Conservation (phyloP, 345 rosid species). For the Eucalyptus victrix region DNA sequence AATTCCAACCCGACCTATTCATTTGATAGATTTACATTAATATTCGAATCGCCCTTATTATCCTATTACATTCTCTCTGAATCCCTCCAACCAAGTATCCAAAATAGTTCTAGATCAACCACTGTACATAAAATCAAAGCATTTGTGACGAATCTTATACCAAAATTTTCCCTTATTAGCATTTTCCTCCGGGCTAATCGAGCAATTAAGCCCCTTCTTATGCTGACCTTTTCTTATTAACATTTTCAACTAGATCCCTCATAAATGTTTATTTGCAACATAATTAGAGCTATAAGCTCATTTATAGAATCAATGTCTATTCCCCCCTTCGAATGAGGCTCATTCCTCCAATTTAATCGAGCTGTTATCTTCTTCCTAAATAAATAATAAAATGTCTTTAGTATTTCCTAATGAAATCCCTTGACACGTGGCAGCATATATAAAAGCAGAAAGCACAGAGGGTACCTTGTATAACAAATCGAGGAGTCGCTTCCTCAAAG, state of each 20-base stretch:
- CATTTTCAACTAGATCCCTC: not conserved
- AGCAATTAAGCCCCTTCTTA: not conserved
- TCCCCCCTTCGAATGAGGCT: not conserved
- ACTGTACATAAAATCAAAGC: not conserved
- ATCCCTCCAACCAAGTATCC: not conserved
- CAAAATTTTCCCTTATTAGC: not conserved
- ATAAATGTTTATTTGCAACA: not conserved
- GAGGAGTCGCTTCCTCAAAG: not conserved
- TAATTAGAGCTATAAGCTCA: not conserved
- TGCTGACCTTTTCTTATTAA: not conserved
- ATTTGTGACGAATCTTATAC: fast-evolving
- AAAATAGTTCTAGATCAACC: not conserved
- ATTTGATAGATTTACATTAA: fast-evolving
- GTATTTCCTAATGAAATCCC: not conserved
- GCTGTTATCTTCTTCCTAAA: not conserved
- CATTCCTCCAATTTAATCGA: not conserved
- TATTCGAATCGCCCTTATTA: not conserved
- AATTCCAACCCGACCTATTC: fast-evolving
- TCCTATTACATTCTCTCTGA: fast-evolving
- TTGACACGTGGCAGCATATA: not conserved
- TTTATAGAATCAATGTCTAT: not conserved
- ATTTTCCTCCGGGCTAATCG: not conserved
- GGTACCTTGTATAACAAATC: not conserved
- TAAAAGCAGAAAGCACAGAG: not conserved
- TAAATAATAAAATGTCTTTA: not conserved